phyloP scores from a whole-genome alignment of 2,329 filamentous ascomycete species.

The Alternaria panax region DNA sequence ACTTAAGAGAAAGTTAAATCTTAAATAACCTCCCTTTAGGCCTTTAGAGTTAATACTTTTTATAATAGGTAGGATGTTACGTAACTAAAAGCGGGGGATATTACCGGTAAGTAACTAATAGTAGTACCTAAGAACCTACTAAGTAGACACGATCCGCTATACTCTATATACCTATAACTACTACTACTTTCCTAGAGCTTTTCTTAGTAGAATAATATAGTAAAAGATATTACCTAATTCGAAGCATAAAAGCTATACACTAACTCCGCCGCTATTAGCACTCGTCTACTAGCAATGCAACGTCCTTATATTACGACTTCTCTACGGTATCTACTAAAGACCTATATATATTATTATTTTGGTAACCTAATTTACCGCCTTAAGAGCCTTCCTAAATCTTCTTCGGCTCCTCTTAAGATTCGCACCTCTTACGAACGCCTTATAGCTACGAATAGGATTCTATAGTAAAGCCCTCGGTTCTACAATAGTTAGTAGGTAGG shows the following conservation, averaged over 20 bases:
- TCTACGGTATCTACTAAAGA: neutral
- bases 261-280: neutral
- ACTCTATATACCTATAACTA: neutral
- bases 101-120: neutral
- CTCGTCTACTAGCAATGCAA: neutral
- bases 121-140: neutral
- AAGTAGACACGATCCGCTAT: neutral
- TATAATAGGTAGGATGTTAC: neutral
- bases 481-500: neutral
- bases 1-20: neutral
- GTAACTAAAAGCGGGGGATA: neutral
- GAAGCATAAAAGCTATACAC: neutral
- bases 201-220: neutral
- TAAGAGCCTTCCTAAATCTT: neutral
- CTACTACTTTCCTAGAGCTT: neutral
- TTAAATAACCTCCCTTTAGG: neutral
- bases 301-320: neutral
- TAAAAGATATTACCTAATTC: neutral
- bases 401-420: neutral
- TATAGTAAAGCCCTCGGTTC: no score
- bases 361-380: neutral
- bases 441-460: no score
- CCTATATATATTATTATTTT: neutral
- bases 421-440: neutral
- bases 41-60: neutral